Conservation (phyloP, 805 yeast genomes). For the Candida saitoana region DNA sequence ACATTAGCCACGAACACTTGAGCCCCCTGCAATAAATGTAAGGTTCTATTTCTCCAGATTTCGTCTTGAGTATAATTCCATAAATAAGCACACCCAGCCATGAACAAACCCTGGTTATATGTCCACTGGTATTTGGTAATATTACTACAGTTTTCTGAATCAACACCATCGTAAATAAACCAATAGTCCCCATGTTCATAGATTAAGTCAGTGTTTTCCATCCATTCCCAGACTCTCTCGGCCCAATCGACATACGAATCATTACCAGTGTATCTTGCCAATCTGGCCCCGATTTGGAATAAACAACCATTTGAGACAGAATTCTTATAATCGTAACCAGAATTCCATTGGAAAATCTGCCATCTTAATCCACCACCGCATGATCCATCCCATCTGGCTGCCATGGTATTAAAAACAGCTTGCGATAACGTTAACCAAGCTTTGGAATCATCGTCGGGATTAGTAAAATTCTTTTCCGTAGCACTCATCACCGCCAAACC, state of each 20-base stretch:
- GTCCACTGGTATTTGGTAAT: slow-evolving; percentile 71
- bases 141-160: slow-evolving; percentile 56
- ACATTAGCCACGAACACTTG: slow-evolving; percentile 48
- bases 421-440: slow-evolving; percentile 41
- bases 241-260: slow-evolving; percentile 39
- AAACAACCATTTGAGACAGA: slow-evolving; percentile 43
- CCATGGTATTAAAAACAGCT: slow-evolving; percentile 43
- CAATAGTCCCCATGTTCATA: slow-evolving; percentile 33
- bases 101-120: slow-evolving; percentile 76
- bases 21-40: slow-evolving; percentile 52
- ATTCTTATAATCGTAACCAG: slow-evolving; percentile 44
- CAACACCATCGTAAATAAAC: slow-evolving; percentile 75
- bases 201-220: slow-evolving; percentile 41
- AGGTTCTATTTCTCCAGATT: slow-evolving; percentile 63
- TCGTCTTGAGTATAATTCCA: slow-evolving; percentile 67
- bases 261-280: slow-evolving; percentile 40
- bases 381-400: slow-evolving; percentile 40
- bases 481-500: slow-evolving; percentile 91
- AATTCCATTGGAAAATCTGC: slow-evolving; percentile 48
- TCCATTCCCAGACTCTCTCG: slow-evolving; percentile 44
- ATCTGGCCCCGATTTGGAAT: slow-evolving; percentile 42
- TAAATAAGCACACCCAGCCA: slow-evolving; percentile 77
- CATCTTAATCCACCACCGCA: slow-evolving; percentile 45
- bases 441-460: slow-evolving; percentile 34
- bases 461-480: slow-evolving; percentile 80